Percentiles rank a stretch among this genome's conserved stretches.
Conservation (phyloP, 768 basidiomycete species). For the Naganishia friedmannii region DNA sequence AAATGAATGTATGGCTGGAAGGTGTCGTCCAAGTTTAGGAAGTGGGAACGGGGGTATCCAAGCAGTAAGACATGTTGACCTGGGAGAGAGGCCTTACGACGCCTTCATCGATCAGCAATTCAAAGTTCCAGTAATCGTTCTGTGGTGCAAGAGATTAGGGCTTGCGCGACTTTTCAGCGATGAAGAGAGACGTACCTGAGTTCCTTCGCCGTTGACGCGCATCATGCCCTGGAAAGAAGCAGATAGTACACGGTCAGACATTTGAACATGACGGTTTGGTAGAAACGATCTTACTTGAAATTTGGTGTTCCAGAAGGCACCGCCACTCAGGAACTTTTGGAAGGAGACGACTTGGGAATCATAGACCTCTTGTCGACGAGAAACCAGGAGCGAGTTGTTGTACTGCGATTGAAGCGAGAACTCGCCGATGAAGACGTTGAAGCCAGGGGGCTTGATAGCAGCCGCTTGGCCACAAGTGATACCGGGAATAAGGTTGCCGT, state of each 20-base stretch:
- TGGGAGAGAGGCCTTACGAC: background rate
- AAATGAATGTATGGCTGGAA: too few species aligned
- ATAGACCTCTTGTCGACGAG: background rate
- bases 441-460: background rate
- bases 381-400: slow-evolving; percentile 19
- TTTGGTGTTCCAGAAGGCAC: slow-evolving; percentile 25
- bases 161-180: too few species aligned
- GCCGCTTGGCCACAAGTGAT: slow-evolving; percentile 22
- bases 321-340: background rate
- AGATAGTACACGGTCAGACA: background rate
- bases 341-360: slow-evolving; percentile 10
- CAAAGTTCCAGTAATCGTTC: slow-evolving; percentile 5
- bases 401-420: background rate
- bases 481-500: slow-evolving; percentile 6
- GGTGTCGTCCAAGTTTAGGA: too few species aligned
- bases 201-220: background rate
- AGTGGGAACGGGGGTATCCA: too few species aligned
- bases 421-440: slow-evolving; percentile 27
- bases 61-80: too few species aligned
- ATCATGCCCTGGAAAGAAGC: too few species aligned
- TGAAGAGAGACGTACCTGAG: background rate
- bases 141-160: too few species aligned
- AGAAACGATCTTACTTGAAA: background rate
- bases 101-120: background rate
- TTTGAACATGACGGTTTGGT: too few species aligned